phyloP scores from a whole-genome alignment of 805 yeast genomes.

The Cephaloascus albidus region DNA sequence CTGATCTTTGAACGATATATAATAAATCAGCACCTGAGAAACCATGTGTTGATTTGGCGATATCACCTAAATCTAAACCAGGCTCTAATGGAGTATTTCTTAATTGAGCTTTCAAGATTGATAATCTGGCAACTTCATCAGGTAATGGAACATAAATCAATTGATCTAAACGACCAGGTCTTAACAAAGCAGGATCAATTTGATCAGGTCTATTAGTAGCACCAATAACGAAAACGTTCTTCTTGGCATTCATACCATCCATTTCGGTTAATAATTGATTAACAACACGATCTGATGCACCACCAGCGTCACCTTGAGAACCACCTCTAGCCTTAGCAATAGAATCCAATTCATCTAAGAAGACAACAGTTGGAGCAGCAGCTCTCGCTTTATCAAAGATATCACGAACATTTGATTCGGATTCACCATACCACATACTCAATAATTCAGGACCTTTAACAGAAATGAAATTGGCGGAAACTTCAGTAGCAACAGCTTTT shows the following conservation, averaged over 20 bases:
- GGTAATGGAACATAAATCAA: conserved; percentile 98
- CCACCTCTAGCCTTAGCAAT: conserved; percentile 97
- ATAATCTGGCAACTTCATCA: conserved; percentile 87
- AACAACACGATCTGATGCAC: conserved; percentile 93
- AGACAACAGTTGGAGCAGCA: conserved; percentile 98
- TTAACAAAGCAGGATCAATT: conserved; percentile 95
- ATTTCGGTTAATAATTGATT: conserved; percentile 93
- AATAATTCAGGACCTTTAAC: conserved; percentile 96
- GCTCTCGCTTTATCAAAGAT: conserved; percentile 98
- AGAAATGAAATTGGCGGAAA: conserved; percentile 94
- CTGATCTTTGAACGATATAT: conserved; percentile 96
- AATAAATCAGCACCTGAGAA: conserved; percentile 99
- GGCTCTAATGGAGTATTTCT: conserved; percentile 99
- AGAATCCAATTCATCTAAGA: conserved; percentile 96
- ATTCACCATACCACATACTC: conserved; percentile 99
- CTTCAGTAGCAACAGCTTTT: conserved; percentile 98
- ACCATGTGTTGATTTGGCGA: conserved; percentile 92
- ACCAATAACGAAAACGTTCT: conserved; percentile 97
- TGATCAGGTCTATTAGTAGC: conserved; percentile 99
- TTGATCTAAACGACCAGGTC: conserved; percentile 99
- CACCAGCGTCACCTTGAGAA: conserved; percentile 87
- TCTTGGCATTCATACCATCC: conserved; percentile 99
- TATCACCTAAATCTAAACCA: conserved; percentile 78
- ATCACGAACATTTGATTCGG: conserved; percentile 95
- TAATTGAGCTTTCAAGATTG: conserved; percentile 90